Base-by-base conservation (phyloP, 1,139 yeast species). In the Candida neerlandica region DNA sequence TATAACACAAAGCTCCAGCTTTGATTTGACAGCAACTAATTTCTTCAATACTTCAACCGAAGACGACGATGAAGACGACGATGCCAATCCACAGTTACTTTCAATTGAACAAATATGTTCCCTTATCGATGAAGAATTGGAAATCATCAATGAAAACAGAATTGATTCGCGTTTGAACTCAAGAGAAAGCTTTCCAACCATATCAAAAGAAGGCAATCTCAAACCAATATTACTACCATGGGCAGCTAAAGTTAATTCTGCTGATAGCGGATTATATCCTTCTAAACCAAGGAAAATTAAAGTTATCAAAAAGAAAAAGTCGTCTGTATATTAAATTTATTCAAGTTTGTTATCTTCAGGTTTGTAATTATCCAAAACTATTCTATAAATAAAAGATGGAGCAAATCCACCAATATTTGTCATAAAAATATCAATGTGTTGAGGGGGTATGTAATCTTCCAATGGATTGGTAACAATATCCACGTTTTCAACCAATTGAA, bases 331-430 rank as follows among this genome's bases (percentile, higher is more conserved):
- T 12, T 34, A 42, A 14, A 40, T 4, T 46, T 60, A 73, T 52
- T 75, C 80, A 55, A 85, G 71, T 60, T 80, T 79, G 52, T 82
- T 89, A 68, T 92, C 97, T 61, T 88, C 92, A 45, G 86, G 83
- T 66, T 86, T 86, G 71, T 95, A 95, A 69, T 92, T 91, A 69
- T 95, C 99, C 73, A 92, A 81, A 40, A 94, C 96, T 53, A 94
- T 87, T 71, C 99, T 85, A 70, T 95, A 95, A 48, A 94, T 87
- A 70, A 94, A 95, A 57, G 96, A 90, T 45, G 99, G 99, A 23
- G 98, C 89, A 66, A 89, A 92, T 27, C 98, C 98, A 43, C 99
- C 99, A 53, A 91, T 81, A 65, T 95, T 94, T 16, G 99, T 92
- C 61, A 94, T 89, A 67, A 87, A 91, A 56, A 95, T 89, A 67